Conservation (phyloP, 192 early-diverging fungal species). For the Linnemannia elongata region DNA sequence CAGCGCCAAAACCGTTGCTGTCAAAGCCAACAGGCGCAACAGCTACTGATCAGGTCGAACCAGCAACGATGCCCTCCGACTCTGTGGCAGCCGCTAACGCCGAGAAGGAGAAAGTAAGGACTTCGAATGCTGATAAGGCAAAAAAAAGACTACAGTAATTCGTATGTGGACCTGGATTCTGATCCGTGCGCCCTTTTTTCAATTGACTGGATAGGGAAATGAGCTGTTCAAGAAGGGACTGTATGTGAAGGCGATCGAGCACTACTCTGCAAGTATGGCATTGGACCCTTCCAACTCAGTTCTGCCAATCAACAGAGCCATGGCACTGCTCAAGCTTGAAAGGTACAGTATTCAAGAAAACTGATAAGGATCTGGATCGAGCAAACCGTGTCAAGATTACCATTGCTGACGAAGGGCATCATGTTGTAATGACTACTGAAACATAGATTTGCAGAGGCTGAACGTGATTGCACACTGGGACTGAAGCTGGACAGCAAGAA, state of each 20-base stretch:
- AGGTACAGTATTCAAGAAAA: constrained; percentile 47
- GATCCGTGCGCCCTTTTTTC: no score
- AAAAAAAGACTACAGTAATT: not conserved
- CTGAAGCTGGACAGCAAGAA: constrained; percentile 74
- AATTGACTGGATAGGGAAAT: constrained; percentile 15
- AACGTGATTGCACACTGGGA: constrained; percentile 74
- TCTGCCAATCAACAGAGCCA: constrained; percentile 81
- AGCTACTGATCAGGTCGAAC: not conserved
- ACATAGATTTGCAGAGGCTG: constrained; percentile 70
- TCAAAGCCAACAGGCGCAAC: not conserved
- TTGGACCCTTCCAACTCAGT: constrained; percentile 72
- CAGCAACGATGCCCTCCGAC: not conserved
- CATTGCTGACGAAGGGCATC: not conserved
- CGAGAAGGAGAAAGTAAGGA: constrained; percentile 42
- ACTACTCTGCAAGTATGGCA: constrained; percentile 76
- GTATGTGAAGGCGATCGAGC: constrained; percentile 68
- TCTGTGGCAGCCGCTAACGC: constrained; percentile 21
- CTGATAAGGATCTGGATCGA: not conserved
- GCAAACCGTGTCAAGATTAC: not conserved
- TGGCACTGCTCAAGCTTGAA: constrained; percentile 84
- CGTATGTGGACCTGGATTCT: not conserved
- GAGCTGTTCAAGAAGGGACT: constrained; percentile 59
- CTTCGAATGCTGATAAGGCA: not conserved
- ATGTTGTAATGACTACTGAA: not conserved
- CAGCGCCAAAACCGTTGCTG: not conserved